Evolutionary conservation across 2,329 filamentous ascomycete species (phyloP).

Genomic region (Venturia oleaginea): DNA sequence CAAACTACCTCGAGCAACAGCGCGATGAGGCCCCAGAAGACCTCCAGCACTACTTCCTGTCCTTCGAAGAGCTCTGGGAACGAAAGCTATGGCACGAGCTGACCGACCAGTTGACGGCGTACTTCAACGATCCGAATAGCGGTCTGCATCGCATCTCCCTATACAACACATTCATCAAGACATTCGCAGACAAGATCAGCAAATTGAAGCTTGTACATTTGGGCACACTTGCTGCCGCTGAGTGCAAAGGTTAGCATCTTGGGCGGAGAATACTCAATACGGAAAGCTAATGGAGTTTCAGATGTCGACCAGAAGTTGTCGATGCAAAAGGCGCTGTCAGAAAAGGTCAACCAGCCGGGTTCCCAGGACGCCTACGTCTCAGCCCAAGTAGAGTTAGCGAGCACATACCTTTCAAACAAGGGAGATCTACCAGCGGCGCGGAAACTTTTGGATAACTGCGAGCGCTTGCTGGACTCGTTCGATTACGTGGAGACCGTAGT

Average conservation of each 20-base stretch:
- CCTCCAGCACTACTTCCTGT: slow-evolving; percentile 77
- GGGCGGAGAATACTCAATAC: neutral
- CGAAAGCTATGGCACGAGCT: slow-evolving; percentile 99
- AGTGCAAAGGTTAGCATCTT: slow-evolving; percentile 9
- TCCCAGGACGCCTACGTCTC: slow-evolving; percentile 96
- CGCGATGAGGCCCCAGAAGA: slow-evolving; percentile 80
- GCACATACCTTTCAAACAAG: slow-evolving; percentile 69
- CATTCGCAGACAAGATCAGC: slow-evolving; percentile 98
- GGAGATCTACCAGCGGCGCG: slow-evolving; percentile 73
- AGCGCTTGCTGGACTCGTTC: slow-evolving; percentile 81
- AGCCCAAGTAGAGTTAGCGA: slow-evolving; percentile 81
- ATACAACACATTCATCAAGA: slow-evolving; percentile 91
- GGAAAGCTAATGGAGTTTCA: slow-evolving; percentile 32
- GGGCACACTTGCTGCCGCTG: slow-evolving; percentile 70
- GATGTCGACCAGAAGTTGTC: slow-evolving; percentile 77
- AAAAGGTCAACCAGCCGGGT: slow-evolving; percentile 82
- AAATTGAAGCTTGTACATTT: slow-evolving; percentile 93
- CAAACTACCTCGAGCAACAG: slow-evolving; percentile 86
- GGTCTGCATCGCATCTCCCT: slow-evolving; percentile 76
- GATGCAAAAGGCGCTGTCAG: slow-evolving; percentile 75
- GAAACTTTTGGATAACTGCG: slow-evolving; percentile 77
- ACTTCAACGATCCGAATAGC: slow-evolving; percentile 77
- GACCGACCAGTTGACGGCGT: slow-evolving; percentile 77
- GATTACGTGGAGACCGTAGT: slow-evolving; percentile 94
- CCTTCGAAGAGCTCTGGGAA: slow-evolving; percentile 96